Base-by-base conservation (phyloP, 805 yeast genomes). In the Millerago galiae region DNA sequence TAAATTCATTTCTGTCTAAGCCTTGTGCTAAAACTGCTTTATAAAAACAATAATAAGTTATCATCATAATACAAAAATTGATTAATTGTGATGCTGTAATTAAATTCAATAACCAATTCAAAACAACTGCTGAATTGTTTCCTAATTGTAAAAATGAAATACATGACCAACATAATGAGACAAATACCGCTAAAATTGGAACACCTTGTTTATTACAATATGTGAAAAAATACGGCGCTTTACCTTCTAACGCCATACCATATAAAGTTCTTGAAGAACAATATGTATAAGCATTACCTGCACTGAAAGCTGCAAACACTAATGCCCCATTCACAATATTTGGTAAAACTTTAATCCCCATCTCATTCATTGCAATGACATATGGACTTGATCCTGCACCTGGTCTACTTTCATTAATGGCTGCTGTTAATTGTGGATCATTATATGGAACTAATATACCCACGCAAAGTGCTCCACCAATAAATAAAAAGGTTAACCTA, bases 311-410 rank as follows among this genome's bases (percentile, higher is more conserved):
- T 1, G 93, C 75, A 5, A 86, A 70, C 42, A 88, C 69, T 42
- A 88, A 71, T 26, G 86, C 75, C 1, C 77, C 95, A 61, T 89
- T 89, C 44, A 89, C 88, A 46, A 88, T 71, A 55, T 81, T 76
- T 27, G 95, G 95, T 37, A 87, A 67, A 0, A 74, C 81, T 28
- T 67, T 74, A 41, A 88, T 82, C 1, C 76, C 73, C 54, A 86
- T 64, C 48, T 80, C 76, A 42, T 70, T 71, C 88, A 88, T 87
- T 3, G 91, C 91, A 53, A 88, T 77, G 40, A 85, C 93, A 54
- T 82, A 86, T 1, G 95, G 93, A 15, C 89, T 79, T 6, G 86
- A 78, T 29, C 79, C 83, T 1, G 85, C 95, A 43, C 91, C 93
- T 0, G 90, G 82, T 38, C 79, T 74, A 32, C 81, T 74, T 15